Evolutionary conservation across 805 yeast species (phyloP).

Genomic region (Helenozyma rhizophorensis): DNA sequence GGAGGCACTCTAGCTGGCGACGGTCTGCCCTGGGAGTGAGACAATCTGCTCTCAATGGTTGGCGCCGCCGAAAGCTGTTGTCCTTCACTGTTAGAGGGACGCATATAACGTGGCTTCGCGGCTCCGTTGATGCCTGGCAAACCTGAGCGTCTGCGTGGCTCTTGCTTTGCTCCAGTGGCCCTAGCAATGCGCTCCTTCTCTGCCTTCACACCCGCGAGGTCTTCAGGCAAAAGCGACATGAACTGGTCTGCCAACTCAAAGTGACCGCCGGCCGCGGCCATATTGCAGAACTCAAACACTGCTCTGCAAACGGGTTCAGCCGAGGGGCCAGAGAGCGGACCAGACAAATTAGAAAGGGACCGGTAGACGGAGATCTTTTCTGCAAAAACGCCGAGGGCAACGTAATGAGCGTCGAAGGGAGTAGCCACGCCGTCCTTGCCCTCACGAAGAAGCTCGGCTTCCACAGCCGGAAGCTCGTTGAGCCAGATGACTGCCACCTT

Average conservation of each 20-base stretch:
- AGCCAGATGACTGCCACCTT: slow-evolving; percentile 82
- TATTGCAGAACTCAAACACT: slow-evolving; percentile 75
- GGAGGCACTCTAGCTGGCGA: no score
- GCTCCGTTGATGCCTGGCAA: no score
- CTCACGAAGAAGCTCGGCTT: slow-evolving; percentile 39
- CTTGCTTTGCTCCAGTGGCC: slow-evolving; percentile 44
- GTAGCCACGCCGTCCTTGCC: slow-evolving; percentile 45
- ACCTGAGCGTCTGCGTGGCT: no score
- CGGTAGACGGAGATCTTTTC: slow-evolving; percentile 80
- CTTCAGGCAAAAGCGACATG: slow-evolving; percentile 67
- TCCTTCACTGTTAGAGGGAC: no score
- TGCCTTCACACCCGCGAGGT: slow-evolving; percentile 59
- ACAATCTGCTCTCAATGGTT: no score
- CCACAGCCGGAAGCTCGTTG: slow-evolving; percentile 52
- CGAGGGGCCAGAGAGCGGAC: slow-evolving; percentile 38
- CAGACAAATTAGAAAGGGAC: slow-evolving; percentile 38
- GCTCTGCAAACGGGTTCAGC: slow-evolving; percentile 52
- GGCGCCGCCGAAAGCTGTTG: no score
- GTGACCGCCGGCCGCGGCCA: slow-evolving; percentile 78
- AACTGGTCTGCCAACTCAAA: slow-evolving; percentile 75
- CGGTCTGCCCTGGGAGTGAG: no score
- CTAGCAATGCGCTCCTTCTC: slow-evolving; percentile 77
- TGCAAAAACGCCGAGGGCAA: slow-evolving; percentile 73
- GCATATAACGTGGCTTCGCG: no score
- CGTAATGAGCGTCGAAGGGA: slow-evolving; percentile 79